phyloP scores from a whole-genome alignment of 2,329 filamentous ascomycete species.

The Chrysosphaeria jannelii region DNA sequence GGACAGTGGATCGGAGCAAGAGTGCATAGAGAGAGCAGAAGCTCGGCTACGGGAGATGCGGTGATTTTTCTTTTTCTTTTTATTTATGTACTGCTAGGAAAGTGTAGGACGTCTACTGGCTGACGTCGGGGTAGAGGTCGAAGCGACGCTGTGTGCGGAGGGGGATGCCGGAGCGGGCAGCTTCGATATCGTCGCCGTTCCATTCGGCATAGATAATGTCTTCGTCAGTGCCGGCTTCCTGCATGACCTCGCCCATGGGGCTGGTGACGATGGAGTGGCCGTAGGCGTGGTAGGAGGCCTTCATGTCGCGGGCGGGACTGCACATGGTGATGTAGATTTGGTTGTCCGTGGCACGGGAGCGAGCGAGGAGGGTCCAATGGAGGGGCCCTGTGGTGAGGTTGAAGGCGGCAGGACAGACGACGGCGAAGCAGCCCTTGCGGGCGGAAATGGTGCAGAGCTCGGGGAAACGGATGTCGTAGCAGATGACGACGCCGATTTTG shows the following conservation, averaged over 20 bases:
- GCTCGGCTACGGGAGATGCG: too few species aligned
- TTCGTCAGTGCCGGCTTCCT: constrained; percentile 51
- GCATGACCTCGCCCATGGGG: constrained; percentile 58
- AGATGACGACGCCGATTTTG: constrained; percentile 66
- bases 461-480: constrained; percentile 93
- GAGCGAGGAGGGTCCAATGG: constrained; percentile 66
- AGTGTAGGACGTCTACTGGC: too few species aligned
- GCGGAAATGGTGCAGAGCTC: constrained; percentile 77
- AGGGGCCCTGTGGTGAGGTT: constrained; percentile 76
- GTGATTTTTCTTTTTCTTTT: too few species aligned
- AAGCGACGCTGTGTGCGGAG: constrained; percentile 63
- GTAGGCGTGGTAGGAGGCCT: constrained; percentile 60
- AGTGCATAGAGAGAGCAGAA: too few species aligned
- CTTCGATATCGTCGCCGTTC: constrained; percentile 33
- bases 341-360: constrained; percentile 50
- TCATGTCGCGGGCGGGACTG: constrained; percentile 57
- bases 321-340: constrained; percentile 81
- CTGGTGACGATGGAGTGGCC: constrained; percentile 75
- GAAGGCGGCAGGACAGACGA: constrained; percentile 91
- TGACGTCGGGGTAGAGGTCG: constrained; percentile 85
- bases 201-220: constrained; percentile 46
- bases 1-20: too few species aligned
- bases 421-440: constrained; percentile 41
- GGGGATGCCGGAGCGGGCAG: constrained; percentile 58
- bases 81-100: too few species aligned